Base-by-base conservation (phyloP, 805 yeast genomes). In the Myxozyma geophila region DNA sequence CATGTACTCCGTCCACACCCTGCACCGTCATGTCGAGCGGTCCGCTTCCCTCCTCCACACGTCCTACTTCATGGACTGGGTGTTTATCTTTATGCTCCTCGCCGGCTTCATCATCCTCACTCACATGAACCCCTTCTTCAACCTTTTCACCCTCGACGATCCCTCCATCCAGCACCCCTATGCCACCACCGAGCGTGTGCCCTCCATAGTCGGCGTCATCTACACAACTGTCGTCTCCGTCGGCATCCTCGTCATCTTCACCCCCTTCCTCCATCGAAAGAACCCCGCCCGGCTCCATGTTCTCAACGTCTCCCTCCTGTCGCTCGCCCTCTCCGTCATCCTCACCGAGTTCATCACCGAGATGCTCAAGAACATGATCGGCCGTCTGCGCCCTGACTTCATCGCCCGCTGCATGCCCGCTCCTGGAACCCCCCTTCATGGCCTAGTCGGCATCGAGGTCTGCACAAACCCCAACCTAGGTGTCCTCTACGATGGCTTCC, bases 341-440 rank as follows among this genome's bases (percentile, higher is more conserved):
- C 59, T 66, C 43, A 66, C 69, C 44, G 69, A 66, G 69, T 66
- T 88, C 40, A 72, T 88, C 59, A 90, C 97, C 2, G 92, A 90
- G 73, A 78, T 87, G 23, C 74, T 91, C 67, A 93, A 93, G 78
- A 87, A 89, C 74, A 85, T 89, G 86, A 84, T 93, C 60, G 98
- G 97, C 6, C 83, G 97, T 72, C 89, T 87, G 66, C 82, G 99
- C 64, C 99, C 99, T 0, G 99, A 93, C 76, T 93, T 93, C 75
- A 76, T 93, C 58, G 90, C 91, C 9, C 82, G 99, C 70, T 93
- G 99, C 75, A 73, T 81, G 28, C 71, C 67, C 55, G 58, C 55
- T 40, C 97, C 97, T 2, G 86, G 79, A 49, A 81, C 95, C 0
- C 87, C 92, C 0, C 69, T 77, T 10, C 70, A 73, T 61, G 68